Conservation (phyloP, 1,139 yeast genomes). For the Scheffersomyces cryptocercus region DNA sequence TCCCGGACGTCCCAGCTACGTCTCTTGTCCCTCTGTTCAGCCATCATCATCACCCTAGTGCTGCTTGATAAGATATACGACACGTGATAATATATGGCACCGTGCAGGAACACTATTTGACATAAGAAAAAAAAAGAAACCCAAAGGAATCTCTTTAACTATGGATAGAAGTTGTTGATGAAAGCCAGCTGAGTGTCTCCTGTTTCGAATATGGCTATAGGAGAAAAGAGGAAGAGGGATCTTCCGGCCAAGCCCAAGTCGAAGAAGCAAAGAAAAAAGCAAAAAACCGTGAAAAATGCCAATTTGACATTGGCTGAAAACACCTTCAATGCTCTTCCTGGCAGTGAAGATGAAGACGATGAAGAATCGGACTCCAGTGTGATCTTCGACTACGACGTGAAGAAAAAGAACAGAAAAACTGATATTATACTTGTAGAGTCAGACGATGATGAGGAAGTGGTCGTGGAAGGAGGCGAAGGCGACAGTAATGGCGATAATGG, state of each 20-base stretch:
- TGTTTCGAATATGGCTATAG: conserved; percentile 9
- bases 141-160: too few species aligned
- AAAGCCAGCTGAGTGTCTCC: too few species aligned
- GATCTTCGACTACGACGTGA: conserved; percentile 19
- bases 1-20: too few species aligned
- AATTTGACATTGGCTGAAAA: conserved; percentile 15
- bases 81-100: too few species aligned
- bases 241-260: conserved; percentile 15
- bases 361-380: conserved; percentile 23
- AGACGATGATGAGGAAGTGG: conserved; percentile 15
- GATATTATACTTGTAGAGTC: conserved; percentile 29
- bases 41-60: too few species aligned
- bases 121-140: too few species aligned
- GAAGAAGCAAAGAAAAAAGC: conserved; percentile 20
- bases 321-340: conserved; percentile 20
- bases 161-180: too few species aligned
- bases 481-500: conserved; percentile 22
- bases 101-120: too few species aligned
- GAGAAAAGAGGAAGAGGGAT: conserved; percentile 25
- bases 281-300: conserved; percentile 7
- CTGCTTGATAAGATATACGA: too few species aligned
- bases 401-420: conserved; percentile 12
- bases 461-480: conserved; percentile 2
- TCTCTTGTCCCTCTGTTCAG: too few species aligned
- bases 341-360: conserved; percentile 13